Conservation (phyloP, 2,329 filamentous ascomycete genomes). For the Microdochium nivale region DNA sequence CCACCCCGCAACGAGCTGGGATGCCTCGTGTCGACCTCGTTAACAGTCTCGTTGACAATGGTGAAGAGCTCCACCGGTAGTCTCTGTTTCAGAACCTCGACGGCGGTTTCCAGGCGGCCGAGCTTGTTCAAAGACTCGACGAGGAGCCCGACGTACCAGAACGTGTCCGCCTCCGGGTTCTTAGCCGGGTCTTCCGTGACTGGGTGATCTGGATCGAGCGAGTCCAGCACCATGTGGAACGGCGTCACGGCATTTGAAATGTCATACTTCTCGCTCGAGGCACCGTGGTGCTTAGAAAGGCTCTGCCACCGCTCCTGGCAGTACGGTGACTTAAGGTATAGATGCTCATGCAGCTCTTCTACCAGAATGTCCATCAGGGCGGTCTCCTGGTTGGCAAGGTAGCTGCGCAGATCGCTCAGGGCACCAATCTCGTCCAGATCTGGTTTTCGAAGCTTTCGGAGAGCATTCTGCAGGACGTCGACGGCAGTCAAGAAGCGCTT, state of each 20-base stretch:
- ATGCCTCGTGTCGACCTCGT: constrained; percentile 86
- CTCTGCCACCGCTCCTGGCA: constrained; percentile 93
- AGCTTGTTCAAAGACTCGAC: constrained; percentile 88
- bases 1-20: constrained; percentile 66
- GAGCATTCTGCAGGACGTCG: constrained; percentile 79
- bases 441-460: constrained; percentile 74
- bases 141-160: constrained; percentile 82
- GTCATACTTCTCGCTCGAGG: constrained; percentile 38
- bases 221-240: constrained; percentile 52
- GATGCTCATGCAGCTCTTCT: constrained; percentile 94
- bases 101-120: constrained; percentile 72
- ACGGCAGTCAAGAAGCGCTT: constrained; percentile 92
- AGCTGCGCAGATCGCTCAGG: constrained; percentile 74
- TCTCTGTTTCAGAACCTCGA: constrained; percentile 86
- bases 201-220: constrained; percentile 48
- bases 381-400: constrained; percentile 88
- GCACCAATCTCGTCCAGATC: constrained; percentile 90
- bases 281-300: constrained; percentile 59
- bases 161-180: constrained; percentile 92
- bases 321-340: constrained; percentile 96
- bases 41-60: constrained; percentile 90
- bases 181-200: constrained; percentile 81
- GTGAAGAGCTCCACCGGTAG: constrained; percentile 89
- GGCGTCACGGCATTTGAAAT: constrained; percentile 37
- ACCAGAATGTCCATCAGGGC: constrained; percentile 87